Conservation (phyloP, 2,329 filamentous ascomycete genomes). For the Septoria petroselini region DNA sequence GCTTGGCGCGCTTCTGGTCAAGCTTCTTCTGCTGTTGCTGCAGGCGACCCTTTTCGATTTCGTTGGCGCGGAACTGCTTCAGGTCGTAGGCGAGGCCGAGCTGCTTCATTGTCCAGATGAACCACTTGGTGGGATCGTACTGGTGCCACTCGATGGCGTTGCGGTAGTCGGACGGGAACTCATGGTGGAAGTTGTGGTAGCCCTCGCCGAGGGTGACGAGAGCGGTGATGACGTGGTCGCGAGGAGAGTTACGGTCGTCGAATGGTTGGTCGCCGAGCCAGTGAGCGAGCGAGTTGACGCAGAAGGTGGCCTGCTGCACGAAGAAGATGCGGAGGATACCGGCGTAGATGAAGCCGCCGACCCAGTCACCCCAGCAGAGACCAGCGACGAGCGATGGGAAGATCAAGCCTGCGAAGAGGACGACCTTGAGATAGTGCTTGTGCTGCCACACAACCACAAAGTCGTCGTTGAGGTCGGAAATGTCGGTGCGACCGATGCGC, state of each 20-base stretch:
- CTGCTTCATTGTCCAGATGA: constrained; percentile 80
- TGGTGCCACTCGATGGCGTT: constrained; percentile 89
- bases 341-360: constrained; percentile 78
- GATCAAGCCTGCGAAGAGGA: constrained; percentile 71
- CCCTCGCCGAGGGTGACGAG: constrained; percentile 82
- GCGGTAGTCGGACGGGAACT: constrained; percentile 89
- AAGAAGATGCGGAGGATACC: constrained; percentile 85
- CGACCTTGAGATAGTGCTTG: constrained; percentile 77
- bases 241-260: constrained; percentile 86
- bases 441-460: constrained; percentile 84
- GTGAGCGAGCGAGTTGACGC: constrained; percentile 85
- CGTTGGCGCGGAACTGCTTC: constrained; percentile 87
- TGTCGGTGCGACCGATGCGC: constrained; percentile 81
- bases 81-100: constrained; percentile 80
- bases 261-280: constrained; percentile 92
- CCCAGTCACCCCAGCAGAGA: constrained; percentile 75
- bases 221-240: constrained; percentile 83
- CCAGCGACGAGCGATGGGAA: constrained; percentile 74
- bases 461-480: constrained; percentile 83
- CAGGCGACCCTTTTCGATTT: constrained; percentile 86
- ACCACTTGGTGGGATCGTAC: constrained; percentile 90
- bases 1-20: constrained; percentile 74
- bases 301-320: constrained; percentile 90
- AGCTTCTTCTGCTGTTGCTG: constrained; percentile 92
- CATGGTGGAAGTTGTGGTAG: constrained; percentile 95